Base-by-base conservation (phyloP, 116 monocot genomes). In the Posidonia oceanica region DNA sequence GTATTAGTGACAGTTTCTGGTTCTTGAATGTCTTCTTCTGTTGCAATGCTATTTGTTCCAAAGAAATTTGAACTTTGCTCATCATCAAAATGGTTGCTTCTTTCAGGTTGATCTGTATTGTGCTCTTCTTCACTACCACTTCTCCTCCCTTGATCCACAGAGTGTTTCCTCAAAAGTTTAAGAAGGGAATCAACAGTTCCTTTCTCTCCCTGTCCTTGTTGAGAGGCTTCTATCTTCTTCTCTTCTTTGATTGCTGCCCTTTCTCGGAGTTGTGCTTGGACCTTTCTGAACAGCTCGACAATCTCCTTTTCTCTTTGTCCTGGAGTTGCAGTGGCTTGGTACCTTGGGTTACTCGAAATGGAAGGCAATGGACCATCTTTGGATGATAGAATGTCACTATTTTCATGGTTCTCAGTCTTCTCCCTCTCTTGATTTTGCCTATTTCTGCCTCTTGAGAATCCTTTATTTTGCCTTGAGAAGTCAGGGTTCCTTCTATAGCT, bases 141-240 rank as follows among this genome's bases (percentile, higher is more conserved):
- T 72, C 78, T 82, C 80, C 79, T 89, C 52, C 72, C 72, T 51
- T 83, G 87, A 55, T 85, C 69, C 4, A 80, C 80, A 12, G 87
- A 89, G 61, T 91, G 87, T 63, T 92, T 97, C 69, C 86, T 81
- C 61, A 97, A 42, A 8, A 92, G 79, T 36, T 92, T 87, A 52
- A 97, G 83, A 74, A 97, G 85, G 12, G 86, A 87, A 72, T 89
- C 87, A n/a, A 97, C 89, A 18, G 89, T 89, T n/a, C 85, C 87
- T 37, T 75, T 86, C 67, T 97, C 87, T 54, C 78, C 82, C 22
- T 79, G 74, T 39, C 77, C 83, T 74, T 79, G 78, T 51, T 82
- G 80, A 55, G 82, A 67, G 10, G 85, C 53, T 75, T 87, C 85
- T 58, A 86, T 78, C 75, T 84, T 92, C 75, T 87, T 83, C 53